Conservation (phyloP, 2,329 filamentous ascomycete genomes). For the Sarocladiaceae sp. region DNA sequence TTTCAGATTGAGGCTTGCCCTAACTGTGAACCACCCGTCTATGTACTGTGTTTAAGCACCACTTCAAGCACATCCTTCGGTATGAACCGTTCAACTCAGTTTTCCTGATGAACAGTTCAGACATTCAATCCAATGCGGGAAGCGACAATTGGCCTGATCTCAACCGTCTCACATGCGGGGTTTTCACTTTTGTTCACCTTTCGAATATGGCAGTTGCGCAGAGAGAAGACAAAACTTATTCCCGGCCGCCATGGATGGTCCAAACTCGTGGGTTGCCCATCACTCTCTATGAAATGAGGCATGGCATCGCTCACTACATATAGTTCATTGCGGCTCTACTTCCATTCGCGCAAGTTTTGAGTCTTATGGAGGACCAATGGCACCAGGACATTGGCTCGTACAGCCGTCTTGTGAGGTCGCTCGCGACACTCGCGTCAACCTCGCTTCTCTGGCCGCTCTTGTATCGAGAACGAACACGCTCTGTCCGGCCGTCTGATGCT, state of each 20-base stretch:
- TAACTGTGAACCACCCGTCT: too few relatives aligned
- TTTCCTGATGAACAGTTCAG: too few relatives aligned
- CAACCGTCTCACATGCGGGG: too few relatives aligned
- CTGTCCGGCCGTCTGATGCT: neutral
- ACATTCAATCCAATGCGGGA: too few relatives aligned
- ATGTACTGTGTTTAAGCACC: too few relatives aligned
- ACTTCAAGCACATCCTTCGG: too few relatives aligned
- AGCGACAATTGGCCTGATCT: too few relatives aligned
- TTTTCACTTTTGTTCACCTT: neutral
- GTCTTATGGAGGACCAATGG: neutral
- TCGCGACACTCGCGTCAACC: neutral
- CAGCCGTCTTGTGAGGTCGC: neutral
- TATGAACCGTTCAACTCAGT: too few relatives aligned
- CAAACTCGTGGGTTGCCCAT: neutral
- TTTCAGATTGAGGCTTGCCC: too few relatives aligned
- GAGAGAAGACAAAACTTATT: neutral
- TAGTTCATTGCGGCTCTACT: neutral
- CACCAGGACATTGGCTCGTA: neutral
- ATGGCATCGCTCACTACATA: neutral
- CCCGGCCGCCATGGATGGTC: neutral
- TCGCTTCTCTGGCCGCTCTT: neutral
- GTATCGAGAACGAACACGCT: neutral
- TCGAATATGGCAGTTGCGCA: neutral
- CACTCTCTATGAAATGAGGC: neutral
- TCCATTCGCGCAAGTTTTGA: neutral